Evolutionary conservation across 192 early-diverging fungal species (phyloP), one percentile per base, ranked within the genome.

Genomic region (Coemansia sp.): DNA sequence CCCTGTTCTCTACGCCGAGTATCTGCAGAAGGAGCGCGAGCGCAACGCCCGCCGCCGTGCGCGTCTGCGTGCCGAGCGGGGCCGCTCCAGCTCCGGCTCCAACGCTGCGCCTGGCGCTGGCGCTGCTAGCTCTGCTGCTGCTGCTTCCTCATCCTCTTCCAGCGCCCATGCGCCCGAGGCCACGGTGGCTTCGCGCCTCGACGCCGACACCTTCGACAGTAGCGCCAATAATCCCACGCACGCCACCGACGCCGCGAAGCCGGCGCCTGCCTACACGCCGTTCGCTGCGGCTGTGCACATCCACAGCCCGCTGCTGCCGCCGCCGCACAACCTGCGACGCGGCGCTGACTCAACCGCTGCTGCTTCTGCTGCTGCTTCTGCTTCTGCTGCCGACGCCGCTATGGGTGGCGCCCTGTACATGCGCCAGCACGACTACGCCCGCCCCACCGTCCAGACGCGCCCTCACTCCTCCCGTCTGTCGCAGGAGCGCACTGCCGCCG

Each of bases 1-100:
- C 64, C 78, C 78, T 7, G 73, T 59, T 18, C 67, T 76, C 21
- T 81, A 81, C 64, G 73, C 78, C 52, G 78, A 81, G 73, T 81
- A 81, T 58, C 70, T 81, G 55, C 78, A 81, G 68, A 76, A 76
- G 67, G 78, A 81, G 74, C 73, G 78, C 57, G 78, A 81, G 70
- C 73, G 78, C 73, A 81, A 81, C 62, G 78, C 78, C 52, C 70
- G 78, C 62, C 73, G 78, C 69, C 62, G 78, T 15, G 78, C 73
- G 39, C 73, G 78, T 47, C 67, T 81, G 73, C 73, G 78, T 22
- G 78, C 73, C 61, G 73, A 81, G 68, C 69, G 74, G 55, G 73
- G 70, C 69, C 72, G 73, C 72, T 78, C 76, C 62, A 69, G 65
- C 76, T 72, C 76, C 18, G 57, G 69, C 57, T 68, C 52, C 69